Evolutionary conservation across 2,329 filamentous ascomycete species (phyloP).

Genomic region (Bipolaris cookei): DNA sequence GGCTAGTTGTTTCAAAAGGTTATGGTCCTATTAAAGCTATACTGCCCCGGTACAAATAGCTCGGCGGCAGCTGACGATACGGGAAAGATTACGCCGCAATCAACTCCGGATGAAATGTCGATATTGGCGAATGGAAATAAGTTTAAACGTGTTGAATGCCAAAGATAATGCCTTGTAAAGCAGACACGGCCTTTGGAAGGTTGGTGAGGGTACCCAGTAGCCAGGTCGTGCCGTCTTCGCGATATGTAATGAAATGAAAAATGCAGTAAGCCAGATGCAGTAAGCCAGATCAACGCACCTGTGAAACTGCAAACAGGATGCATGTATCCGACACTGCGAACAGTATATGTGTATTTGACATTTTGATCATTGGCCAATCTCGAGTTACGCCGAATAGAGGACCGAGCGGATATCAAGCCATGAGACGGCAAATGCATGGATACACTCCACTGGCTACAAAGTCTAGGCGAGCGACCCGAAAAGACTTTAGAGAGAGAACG

Average conservation of each 20-base stretch:
- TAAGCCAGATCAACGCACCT: no score
- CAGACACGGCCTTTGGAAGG: no score
- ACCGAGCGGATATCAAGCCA: constrained; percentile 1
- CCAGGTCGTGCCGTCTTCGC: not conserved
- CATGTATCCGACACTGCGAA: no score
- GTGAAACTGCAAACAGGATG: no score
- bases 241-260: no score
- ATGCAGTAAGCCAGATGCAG: no score
- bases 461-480: no score
- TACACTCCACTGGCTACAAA: not conserved
- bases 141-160: not conserved
- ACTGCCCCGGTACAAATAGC: not conserved
- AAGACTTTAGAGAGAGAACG: no score
- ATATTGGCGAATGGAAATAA: constrained; percentile 2
- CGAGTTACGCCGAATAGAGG: not conserved
- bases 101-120: not conserved
- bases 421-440: constrained; percentile 10
- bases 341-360: no score
- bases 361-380: not conserved
- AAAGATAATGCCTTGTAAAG: not conserved
- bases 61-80: not conserved
- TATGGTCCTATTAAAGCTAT: not conserved
- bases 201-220: not conserved
- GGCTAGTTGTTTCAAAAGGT: not conserved
- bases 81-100: constrained; percentile 2